Evolutionary conservation across 371 early-diverging fungal species (phyloP).

Genomic region (Quaeritorhiza haematococci): DNA sequence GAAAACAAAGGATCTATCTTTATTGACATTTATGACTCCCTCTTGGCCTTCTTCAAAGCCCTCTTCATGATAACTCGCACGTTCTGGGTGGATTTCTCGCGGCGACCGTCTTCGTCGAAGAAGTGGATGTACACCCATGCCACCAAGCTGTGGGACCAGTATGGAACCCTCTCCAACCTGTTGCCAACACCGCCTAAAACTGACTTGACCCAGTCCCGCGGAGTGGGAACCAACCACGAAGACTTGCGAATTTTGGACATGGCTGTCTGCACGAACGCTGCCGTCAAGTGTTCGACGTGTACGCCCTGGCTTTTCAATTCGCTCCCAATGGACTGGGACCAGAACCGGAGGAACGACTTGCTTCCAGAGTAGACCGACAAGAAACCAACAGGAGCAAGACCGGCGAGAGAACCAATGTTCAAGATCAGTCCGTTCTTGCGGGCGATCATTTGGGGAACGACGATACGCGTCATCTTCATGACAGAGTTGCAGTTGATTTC

Average conservation of each 20-base stretch:
- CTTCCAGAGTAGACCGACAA: slow-evolving; percentile 90
- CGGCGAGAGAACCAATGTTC: slow-evolving; percentile 91
- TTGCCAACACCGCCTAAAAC: slow-evolving; percentile 75
- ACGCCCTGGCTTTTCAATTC: slow-evolving; percentile 75
- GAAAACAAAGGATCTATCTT: no score
- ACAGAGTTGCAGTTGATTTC: slow-evolving; percentile 85
- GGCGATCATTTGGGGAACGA: slow-evolving; percentile 63
- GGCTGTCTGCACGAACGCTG: slow-evolving; percentile 80
- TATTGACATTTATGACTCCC: slow-evolving; percentile 21
- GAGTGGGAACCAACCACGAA: slow-evolving; percentile 70
- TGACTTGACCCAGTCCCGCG: slow-evolving; percentile 71
- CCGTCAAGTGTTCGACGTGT: slow-evolving; percentile 83
- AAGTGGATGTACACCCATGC: no score
- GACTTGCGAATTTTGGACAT: slow-evolving; percentile 90
- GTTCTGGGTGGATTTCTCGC: slow-evolving; percentile 27
- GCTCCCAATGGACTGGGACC: slow-evolving; percentile 82
- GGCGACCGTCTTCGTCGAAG: slow-evolving; percentile 61
- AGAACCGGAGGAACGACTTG: slow-evolving; percentile 88
- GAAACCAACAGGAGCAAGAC: slow-evolving; percentile 80
- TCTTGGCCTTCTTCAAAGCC: slow-evolving; percentile 32
- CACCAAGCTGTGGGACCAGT: slow-evolving; percentile 71
- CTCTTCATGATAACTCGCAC: slow-evolving; percentile 31
- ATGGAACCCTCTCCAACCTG: slow-evolving; percentile 73
- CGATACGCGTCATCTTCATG: slow-evolving; percentile 75
- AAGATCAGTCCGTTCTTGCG: slow-evolving; percentile 81